Evolutionary conservation across 192 early-diverging fungal species (phyloP), one percentile per base, ranked within the genome.

Genomic region (Gonapodya prolifera): DNA sequence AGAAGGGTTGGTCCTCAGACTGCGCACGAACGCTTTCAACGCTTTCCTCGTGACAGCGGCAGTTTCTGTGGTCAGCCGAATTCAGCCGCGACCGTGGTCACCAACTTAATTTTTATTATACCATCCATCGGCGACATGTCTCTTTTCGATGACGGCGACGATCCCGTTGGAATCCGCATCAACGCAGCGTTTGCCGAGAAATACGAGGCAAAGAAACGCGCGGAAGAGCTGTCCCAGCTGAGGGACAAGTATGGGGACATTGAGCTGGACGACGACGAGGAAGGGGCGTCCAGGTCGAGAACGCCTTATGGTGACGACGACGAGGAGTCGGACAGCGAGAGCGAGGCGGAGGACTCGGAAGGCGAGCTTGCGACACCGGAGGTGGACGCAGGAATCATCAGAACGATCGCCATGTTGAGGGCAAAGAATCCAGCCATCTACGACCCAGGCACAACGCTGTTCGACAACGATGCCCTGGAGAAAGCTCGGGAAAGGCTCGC

Each of bases 381-480:
- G 33, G 81, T 98, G 2, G 96, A 99, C 77, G 92, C 90, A 2
- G 93, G 97, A 82, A 98, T 99, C 76, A 88, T 99, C 88, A 92
- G 92, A 76, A 96, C 97, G 0, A 93, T 98, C 77, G 88, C 89
- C 0, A 84, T 91, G 32, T 92, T 99, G 71, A 87, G 90, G 0
- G 81, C 85, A 18, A 90, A 92, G 69, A 90, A 95, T 76, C 89
- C 91, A 33, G 85, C 88, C 79, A 91, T 99, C 0, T 99, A 99
- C 81, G 89, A 97, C 75, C 81, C 87, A 0, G 85, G 83, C 0
- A 83, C 85, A 2, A 86, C 86, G 69, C 96, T 99, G 83, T 99
- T 97, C 81, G 35, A 77, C 31, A 89, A 89, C 2, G 82, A 88
- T 18, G 85, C 90, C 75, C 83, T 93, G 31, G 82, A 88, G 28